These are phyloP conservation scores for Zopfia rhizophila DNA, from an alignment of 2,329 filamentous ascomycete genomes.

Conservation along the genomic window DNA sequence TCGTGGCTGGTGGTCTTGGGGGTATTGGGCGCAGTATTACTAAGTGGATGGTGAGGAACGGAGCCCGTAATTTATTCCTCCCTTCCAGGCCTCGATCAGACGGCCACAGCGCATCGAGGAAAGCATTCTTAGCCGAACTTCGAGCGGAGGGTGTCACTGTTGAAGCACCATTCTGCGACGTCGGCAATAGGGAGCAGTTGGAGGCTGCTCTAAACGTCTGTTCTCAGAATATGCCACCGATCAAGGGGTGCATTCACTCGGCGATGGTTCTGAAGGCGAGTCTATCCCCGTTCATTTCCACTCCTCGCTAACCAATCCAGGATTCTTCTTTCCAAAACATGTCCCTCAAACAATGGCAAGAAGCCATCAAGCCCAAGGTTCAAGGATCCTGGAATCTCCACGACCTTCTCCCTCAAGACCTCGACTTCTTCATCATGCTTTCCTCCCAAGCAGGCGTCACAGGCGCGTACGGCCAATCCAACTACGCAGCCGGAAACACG, in stretches of 20 bases:
- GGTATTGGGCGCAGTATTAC: constrained; percentile 7
- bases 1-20: constrained; percentile 11
- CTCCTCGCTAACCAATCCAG: too few relatives aligned
- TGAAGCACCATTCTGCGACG: constrained; percentile 5
- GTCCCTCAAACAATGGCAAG: not conserved
- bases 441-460: constrained; percentile 13
- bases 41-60: constrained; percentile 4
- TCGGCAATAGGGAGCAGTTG: not conserved
- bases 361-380: constrained; percentile 3
- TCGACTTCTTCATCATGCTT: constrained; percentile 20
- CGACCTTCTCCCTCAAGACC: too few relatives aligned
- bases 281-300: too few relatives aligned
- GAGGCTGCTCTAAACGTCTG: not conserved
- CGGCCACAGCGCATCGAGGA: not conserved
- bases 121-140: constrained; percentile 4
- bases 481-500: constrained; percentile 15
- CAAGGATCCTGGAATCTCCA: constrained; percentile 9
- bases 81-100: constrained; percentile 11
- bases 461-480: constrained; percentile 11
- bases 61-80: constrained; percentile 6
- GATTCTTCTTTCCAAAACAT: constrained; percentile 3
- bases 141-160: constrained; percentile 1
- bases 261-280: too few relatives aligned
- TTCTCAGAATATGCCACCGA: constrained; percentile 11
- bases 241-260: constrained; percentile 20